These are phyloP conservation scores for Naematelia aurantialba DNA, from an alignment of 768 basidiomycete species.

Conservation along the genomic window DNA sequence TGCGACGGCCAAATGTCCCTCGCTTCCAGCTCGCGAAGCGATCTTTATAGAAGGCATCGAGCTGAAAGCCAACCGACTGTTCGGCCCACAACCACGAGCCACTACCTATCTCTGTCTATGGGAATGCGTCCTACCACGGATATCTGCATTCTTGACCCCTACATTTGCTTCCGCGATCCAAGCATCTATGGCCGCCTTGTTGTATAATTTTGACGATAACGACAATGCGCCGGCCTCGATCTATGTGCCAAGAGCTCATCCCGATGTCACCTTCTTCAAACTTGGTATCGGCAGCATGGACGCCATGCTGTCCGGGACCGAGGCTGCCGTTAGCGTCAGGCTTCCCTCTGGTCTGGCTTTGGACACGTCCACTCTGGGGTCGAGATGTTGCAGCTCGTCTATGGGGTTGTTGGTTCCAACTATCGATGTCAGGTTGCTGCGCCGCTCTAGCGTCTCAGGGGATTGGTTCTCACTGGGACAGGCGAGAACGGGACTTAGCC, in stretches of 20 bases:
- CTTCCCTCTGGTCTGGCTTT: conserved; percentile 62
- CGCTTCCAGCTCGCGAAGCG: conserved; percentile 15
- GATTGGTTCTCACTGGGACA: conserved; percentile 68
- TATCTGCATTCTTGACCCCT: conserved; percentile 61
- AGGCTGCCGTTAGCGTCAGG: conserved; percentile 58
- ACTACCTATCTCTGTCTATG: conserved; percentile 88
- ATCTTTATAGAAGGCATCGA: conserved; percentile 60
- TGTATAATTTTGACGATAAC: conserved; percentile 67
- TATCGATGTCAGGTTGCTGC: conserved; percentile 57
- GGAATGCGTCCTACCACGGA: conserved; percentile 71
- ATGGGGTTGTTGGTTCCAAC: conserved; percentile 61
- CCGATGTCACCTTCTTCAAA: conserved; percentile 87
- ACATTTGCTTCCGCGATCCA: conserved; percentile 56
- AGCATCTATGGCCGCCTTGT: conserved; percentile 61
- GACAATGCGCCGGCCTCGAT: conserved; percentile 74
- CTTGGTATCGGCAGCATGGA: conserved; percentile 60
- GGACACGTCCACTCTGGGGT: conserved; percentile 72
- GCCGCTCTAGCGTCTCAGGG: conserved; percentile 17
- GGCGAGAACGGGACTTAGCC: conserved; percentile 56
- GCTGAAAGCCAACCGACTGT: conserved; percentile 77
- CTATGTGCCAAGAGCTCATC: conserved; percentile 58
- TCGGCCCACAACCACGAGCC: conserved; percentile 80
- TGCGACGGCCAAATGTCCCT: conserved; percentile 27
- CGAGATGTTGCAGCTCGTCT: conserved; percentile 63
- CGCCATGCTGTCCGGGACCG: conserved; percentile 58